Base-by-base conservation (phyloP, 192 early-diverging fungal species). In the Podila verticillata region DNA sequence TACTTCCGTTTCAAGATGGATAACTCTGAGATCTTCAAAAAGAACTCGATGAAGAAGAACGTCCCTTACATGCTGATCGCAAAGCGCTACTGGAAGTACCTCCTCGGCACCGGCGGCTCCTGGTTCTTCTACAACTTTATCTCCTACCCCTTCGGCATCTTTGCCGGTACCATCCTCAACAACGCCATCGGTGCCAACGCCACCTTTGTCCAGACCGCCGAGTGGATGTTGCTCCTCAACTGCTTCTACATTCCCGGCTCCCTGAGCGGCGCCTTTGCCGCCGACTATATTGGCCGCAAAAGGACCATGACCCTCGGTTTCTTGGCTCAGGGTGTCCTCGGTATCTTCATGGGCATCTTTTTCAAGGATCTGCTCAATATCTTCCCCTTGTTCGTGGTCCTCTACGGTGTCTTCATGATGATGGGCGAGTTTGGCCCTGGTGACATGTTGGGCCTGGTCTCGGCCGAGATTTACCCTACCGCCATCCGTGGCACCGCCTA, bases 1-100 rank as follows among this genome's bases (percentile, higher is more conserved):
- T 79, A 73, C 17, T 87, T 88, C 82, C 87, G 87, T 17, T 60
- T 88, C 19, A 80, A 75, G 31, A 86, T 85, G 84, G 67, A 67
- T 9, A 84, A 88, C 59, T 84, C 86, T 1, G 65, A 84, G 31
- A 72, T 68, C 12, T 88, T 77, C 35, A 49, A 64, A 44, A 62
- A 75, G 24, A 59, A 87, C 24, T 59, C 82, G 12, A 79, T 85
- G 65, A 86, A 74, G 13, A 72, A 65, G 24, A 39, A 57, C 22
- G 84, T 85, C 2, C 87, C 87, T 29, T 88, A 88, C 44, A 22
- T 47, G 17, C 59, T 87, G 12, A 81, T 81, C 61, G 59, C 87
- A 57, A 72, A 63, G 48, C 72, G 73, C 24, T 82, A 83, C 61
- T 87, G 86, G 86, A 79, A 84, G 28, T 63, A 75, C 30, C 72